These are phyloP conservation scores for Aspergillus latus DNA, from an alignment of 2,329 filamentous ascomycete species.

Conservation along the genomic window DNA sequence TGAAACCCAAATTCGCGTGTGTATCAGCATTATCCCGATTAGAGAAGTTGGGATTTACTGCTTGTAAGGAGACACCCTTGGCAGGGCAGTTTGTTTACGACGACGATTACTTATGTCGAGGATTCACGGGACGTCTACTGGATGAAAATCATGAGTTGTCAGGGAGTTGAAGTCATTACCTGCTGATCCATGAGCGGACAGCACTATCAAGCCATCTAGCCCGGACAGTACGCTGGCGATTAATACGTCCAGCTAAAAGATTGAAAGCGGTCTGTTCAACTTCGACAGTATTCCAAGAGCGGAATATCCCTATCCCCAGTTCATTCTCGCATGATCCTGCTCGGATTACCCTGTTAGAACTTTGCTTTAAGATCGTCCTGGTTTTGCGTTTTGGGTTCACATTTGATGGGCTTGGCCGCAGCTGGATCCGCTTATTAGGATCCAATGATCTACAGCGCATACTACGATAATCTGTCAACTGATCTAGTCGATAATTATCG, in stretches of 20 bases:
- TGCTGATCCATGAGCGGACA: background rate
- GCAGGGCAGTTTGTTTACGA: background rate
- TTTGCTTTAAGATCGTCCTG: background rate
- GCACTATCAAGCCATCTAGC: background rate
- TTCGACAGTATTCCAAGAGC: too few relatives aligned
- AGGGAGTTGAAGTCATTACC: background rate
- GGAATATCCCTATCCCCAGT: background rate
- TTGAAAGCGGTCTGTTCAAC: too few relatives aligned
- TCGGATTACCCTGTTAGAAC: background rate
- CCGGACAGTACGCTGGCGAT: background rate
- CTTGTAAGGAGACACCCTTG: background rate
- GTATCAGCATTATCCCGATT: background rate
- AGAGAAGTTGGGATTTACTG: background rate
- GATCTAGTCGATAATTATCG: background rate
- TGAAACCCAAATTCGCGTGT: background rate
- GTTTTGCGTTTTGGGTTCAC: background rate
- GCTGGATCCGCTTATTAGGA: background rate
- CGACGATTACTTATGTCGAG: background rate
- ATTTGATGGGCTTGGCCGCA: background rate
- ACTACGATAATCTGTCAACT: background rate
- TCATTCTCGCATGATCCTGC: background rate
- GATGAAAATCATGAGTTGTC: too few relatives aligned
- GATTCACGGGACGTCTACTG: too few relatives aligned
- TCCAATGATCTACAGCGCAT: constrained; percentile 2
- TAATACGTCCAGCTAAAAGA: too few relatives aligned